Base-by-base conservation (phyloP, 1,284 basidiomycete genomes). In the Jaminaea rosea region DNA sequence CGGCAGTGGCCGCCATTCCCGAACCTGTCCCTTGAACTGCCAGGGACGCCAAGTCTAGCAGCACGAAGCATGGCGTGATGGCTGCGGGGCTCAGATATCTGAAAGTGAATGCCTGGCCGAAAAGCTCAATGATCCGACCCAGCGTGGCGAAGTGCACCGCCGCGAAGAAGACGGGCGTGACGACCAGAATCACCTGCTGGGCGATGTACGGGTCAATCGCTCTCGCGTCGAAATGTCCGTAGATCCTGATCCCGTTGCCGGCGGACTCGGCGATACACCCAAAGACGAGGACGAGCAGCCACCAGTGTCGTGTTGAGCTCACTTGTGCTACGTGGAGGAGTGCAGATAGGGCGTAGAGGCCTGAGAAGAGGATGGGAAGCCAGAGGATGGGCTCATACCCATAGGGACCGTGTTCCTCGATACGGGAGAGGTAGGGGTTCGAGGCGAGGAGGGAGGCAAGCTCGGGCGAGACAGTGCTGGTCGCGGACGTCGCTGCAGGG, bases 121-220 rank as follows among this genome's bases (percentile, higher is more conserved):
- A 64, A 15, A 59, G 41, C 11, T 44, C 44, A 8, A 44, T 24
- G 10, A 63, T n/a, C n/a, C 50, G 52, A 0, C 56, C 59, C 4
- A 62, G 50, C 7, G 54, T 50, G 17, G 59, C 47, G 37, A 64
- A 65, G 44, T 64, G 56, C 4, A 53, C 36, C 2, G 63, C 63
- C 17, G 58, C 63, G 48, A 65, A 61, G 13, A 65, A 44, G 28
- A 57, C 62, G 1, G 63, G 63, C 1, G 61, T 65, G 13, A 65
- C 36, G 24, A 65, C 60, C 3, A 63, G 42, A 7, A 65, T 50
- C 26, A 45, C 46, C 49, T 61, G 55, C 47, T 61, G 63, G 13
- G 59, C 62, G 17, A 56, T 63, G 44, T 63, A 65, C 15, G 51
- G 31, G 26, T 63, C 47, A 13, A 47, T 46, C 3, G 39, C 11